These are phyloP conservation scores for Aspergillus ostianus DNA, from an alignment of 495 filamentous ascomycete species.

Conservation along the genomic window DNA sequence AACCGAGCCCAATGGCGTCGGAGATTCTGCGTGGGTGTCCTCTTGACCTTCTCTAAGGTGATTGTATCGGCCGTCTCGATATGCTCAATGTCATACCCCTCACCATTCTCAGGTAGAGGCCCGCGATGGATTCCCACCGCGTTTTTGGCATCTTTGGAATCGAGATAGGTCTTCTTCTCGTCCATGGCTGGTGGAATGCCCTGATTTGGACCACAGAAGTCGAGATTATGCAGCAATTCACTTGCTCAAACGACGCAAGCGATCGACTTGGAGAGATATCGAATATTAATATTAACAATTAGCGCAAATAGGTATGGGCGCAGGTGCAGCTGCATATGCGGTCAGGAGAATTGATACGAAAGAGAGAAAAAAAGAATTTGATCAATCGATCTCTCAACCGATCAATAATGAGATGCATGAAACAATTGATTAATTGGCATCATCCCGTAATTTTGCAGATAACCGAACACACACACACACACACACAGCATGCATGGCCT, in stretches of 20 bases:
- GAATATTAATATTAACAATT: not conserved
- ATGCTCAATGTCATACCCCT: slow-evolving; percentile 25
- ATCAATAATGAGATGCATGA: not conserved
- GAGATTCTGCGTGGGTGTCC: slow-evolving; percentile 27
- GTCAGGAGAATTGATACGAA: not conserved
- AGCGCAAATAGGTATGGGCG: not conserved
- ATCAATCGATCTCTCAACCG: not conserved
- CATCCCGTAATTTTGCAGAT: not conserved
- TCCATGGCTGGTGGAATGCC: slow-evolving; percentile 16
- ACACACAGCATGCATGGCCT: not conserved
- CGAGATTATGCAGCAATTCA: not conserved
- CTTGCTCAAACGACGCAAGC: not conserved
- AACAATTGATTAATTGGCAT: not conserved
- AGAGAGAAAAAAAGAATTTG: not conserved
- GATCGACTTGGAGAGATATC: not conserved
- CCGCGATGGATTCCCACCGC: slow-evolving; percentile 37
- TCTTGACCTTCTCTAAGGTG: slow-evolving; percentile 28
- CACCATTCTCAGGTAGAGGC: slow-evolving; percentile 25
- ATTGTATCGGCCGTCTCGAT: slow-evolving; percentile 30
- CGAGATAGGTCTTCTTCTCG: slow-evolving; percentile 30
- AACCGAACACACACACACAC: not conserved
- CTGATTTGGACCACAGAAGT: not conserved
- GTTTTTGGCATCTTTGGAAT: slow-evolving; percentile 32
- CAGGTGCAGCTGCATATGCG: not conserved
- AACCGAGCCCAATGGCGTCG: slow-evolving; percentile 41